Percentiles rank a stretch among this genome's conserved stretches.
Evolutionary conservation across 495 filamentous ascomycete genomes (phyloP).

Genomic region (Penicilliopsis zonata): DNA sequence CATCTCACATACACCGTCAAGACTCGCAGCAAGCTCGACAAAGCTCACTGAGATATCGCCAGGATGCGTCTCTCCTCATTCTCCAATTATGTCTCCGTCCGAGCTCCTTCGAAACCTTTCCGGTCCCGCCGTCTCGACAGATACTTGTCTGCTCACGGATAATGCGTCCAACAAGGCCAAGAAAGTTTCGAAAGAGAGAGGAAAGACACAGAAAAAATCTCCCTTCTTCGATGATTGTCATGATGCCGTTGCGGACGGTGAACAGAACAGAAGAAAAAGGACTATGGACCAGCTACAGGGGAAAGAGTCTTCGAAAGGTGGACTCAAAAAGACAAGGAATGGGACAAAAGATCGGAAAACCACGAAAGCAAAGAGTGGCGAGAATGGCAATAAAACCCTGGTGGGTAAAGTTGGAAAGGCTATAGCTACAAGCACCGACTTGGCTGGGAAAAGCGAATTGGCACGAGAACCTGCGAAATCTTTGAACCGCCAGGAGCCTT

Average conservation of each 20-base stretch:
- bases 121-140: no score
- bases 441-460: no score
- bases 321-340: constrained; percentile 8
- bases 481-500: no score
- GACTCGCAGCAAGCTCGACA: constrained; percentile 4
- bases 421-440: no score
- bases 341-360: constrained; percentile 10
- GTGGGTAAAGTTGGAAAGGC: constrained; percentile 23
- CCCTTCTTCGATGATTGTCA: no score
- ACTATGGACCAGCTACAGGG: constrained; percentile 6
- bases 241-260: no score
- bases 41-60: constrained; percentile 7
- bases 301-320: constrained; percentile 1
- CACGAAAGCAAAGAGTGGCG: constrained; percentile 9
- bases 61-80: constrained; percentile 16
- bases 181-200: constrained; percentile 3
- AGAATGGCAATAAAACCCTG: constrained; percentile 20
- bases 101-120: constrained; percentile 23
- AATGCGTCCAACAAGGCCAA: background rate
- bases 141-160: no score
- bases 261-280: constrained; percentile 9
- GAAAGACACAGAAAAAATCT: constrained; percentile 4
- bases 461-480: no score
- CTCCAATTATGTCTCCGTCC: constrained; percentile 23
- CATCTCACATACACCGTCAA: constrained; percentile 9